Conservation (phyloP, 75 land plant species). For the Sequoiadendron giganteum region DNA sequence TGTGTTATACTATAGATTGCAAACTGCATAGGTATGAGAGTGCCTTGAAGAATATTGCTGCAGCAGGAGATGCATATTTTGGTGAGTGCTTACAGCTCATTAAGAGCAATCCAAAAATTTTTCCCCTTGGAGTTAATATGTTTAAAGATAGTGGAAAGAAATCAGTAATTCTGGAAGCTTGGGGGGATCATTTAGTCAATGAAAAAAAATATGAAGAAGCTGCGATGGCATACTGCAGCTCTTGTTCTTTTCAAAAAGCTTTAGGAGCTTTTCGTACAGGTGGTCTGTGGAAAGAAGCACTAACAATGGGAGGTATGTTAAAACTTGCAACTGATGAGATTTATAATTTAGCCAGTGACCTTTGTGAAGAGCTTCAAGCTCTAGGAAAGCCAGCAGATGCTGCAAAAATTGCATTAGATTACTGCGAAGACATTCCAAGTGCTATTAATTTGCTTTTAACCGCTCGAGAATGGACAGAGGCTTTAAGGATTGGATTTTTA, state of each 20-base stretch:
- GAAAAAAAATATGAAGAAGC: conserved; percentile 90
- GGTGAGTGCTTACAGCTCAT: conserved; percentile 75
- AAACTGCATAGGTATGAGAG: conserved; percentile 71
- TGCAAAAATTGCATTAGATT: conserved; percentile 85
- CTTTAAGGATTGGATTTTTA: conserved; percentile 69
- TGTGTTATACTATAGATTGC: conserved; percentile 87
- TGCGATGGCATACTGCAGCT: conserved; percentile 73
- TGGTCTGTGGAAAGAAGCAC: conserved; percentile 78
- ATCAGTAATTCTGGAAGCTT: conserved; percentile 64
- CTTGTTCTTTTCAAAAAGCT: conserved; percentile 74
- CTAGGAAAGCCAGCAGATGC: conserved; percentile 97
- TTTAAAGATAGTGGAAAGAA: conserved; percentile 42
- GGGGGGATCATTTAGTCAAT: conserved; percentile 84
- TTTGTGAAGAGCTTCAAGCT: conserved; percentile 92
- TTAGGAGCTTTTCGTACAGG: conserved; percentile 77
- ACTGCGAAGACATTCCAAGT: conserved; percentile 62
- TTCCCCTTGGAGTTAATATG: conserved; percentile 68
- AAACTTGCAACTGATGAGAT: conserved; percentile 44
- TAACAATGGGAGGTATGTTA: conserved; percentile 77
- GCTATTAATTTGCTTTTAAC: conserved; percentile 56
- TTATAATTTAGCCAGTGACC: conserved; percentile 64
- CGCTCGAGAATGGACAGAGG: conserved; percentile 93
- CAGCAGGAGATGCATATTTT: conserved; percentile 70
- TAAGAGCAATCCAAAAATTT: conserved; percentile 74
- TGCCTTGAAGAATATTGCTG: conserved; percentile 74